A percentile compares a stretch with the other conserved stretches of the same genome.
Evolutionary conservation across 805 yeast genomes (phyloP).

Genomic region (Yamadazyma insecticola): DNA sequence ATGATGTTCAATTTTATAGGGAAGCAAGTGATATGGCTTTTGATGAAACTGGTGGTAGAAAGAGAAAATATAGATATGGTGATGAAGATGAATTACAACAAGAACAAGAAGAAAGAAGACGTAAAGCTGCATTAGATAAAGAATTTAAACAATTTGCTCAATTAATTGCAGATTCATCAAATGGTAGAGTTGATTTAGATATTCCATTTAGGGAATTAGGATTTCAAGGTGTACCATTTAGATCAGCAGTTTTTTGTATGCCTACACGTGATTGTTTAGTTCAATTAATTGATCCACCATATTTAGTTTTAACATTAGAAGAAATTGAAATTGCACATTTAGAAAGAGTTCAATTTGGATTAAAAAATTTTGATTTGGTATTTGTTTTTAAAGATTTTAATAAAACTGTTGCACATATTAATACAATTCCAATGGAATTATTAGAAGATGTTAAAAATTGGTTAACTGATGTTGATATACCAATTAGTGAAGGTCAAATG

Average conservation of each 20-base stretch:
- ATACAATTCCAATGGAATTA: constrained; percentile 90
- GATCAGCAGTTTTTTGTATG: constrained; percentile 91
- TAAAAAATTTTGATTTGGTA: constrained; percentile 95
- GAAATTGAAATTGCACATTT: constrained; percentile 93
- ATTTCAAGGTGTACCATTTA: constrained; percentile 94
- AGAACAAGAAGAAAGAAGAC: constrained; percentile 95
- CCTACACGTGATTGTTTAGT: constrained; percentile 97
- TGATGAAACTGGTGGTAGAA: constrained; percentile 95
- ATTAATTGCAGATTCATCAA: constrained; percentile 81
- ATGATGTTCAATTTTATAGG: constrained; percentile 92
- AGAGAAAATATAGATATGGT: constrained; percentile 84
- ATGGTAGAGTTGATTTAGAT: constrained; percentile 82
- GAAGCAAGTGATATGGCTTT: constrained; percentile 95
- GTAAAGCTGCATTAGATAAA: constrained; percentile 85
- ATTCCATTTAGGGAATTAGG: constrained; percentile 95
- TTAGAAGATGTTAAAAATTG: constrained; percentile 92
- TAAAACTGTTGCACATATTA: constrained; percentile 84
- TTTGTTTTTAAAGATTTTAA: constrained; percentile 90
- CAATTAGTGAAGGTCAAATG: constrained; percentile 90
- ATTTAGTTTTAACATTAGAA: constrained; percentile 81
- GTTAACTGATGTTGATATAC: constrained; percentile 97
- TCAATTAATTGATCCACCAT: constrained; percentile 92
- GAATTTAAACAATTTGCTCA: constrained; percentile 90
- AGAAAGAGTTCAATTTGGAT: constrained; percentile 96
- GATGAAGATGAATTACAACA: constrained; percentile 98